These are phyloP conservation scores for Botrytis hyacinthi DNA, from an alignment of 2,329 filamentous ascomycete species.

Conservation along the genomic window DNA sequence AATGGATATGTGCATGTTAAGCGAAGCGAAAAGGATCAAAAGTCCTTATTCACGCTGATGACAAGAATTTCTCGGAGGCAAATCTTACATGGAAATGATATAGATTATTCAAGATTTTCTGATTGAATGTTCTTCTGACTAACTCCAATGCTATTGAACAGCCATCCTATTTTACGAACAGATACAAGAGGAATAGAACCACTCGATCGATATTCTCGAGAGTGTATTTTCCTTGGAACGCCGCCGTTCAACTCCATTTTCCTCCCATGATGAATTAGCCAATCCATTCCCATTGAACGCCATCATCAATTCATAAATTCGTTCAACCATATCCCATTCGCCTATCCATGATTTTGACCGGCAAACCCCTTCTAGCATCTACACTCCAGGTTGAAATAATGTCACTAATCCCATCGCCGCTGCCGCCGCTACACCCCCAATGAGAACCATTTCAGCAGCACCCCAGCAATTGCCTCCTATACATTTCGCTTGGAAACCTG, in stretches of 20 bases:
- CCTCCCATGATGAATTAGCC: background rate
- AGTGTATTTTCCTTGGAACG: slow-evolving; percentile 19
- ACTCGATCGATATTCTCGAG: slow-evolving; percentile 34
- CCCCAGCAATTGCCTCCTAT: slow-evolving; percentile 36
- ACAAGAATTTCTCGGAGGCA: background rate
- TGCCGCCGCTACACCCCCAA: slow-evolving; percentile 41
- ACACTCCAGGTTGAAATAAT: slow-evolving; percentile 33
- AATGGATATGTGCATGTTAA: background rate
- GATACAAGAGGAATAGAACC: slow-evolving; percentile 13
- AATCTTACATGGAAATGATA: background rate
- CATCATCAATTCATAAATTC: slow-evolving; percentile 1
- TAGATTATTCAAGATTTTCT: background rate
- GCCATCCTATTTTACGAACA: background rate
- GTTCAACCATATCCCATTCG: slow-evolving; percentile 5
- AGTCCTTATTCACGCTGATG: background rate
- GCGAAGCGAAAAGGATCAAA: background rate
- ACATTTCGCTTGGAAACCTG: slow-evolving; percentile 38
- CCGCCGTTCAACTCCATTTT: slow-evolving; percentile 17
- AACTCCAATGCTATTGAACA: background rate
- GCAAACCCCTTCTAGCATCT: background rate
- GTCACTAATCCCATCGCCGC: slow-evolving; percentile 43
- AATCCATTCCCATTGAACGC: background rate
- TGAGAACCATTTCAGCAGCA: slow-evolving; percentile 44
- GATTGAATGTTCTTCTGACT: no score
- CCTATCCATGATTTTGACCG: slow-evolving; percentile 13